A percentile compares a stretch with the other conserved stretches of the same genome.
phyloP scores from a whole-genome alignment of 202 grass and related monocot genomes.

The Setaria viridis region DNA sequence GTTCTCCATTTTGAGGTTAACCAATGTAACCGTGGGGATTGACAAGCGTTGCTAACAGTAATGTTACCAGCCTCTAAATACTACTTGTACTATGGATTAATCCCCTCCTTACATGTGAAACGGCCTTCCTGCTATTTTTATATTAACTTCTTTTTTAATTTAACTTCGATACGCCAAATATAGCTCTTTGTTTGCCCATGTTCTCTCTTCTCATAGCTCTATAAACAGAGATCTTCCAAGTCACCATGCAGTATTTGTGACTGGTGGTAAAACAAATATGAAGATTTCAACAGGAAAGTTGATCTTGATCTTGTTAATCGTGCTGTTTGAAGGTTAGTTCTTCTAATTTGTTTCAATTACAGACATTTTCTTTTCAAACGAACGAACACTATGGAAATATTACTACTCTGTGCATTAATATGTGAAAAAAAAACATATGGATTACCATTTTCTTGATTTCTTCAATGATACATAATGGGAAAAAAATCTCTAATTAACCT shows the following conservation, averaged over 20 bases:
- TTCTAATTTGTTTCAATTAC: not conserved
- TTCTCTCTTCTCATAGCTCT: conserved; percentile 30
- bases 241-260: not conserved
- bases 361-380: not conserved
- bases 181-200: not conserved
- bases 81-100: not conserved
- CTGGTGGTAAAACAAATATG: conserved; percentile 33
- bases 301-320: conserved; percentile 28
- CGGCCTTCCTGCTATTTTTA: conserved; percentile 41
- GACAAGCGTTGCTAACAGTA: not conserved
- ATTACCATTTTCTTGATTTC: not conserved
- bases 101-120: conserved; percentile 19
- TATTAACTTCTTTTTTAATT: not conserved
- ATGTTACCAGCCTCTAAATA: not conserved
- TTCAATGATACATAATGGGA: not conserved
- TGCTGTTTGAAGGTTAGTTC: conserved; percentile 48
- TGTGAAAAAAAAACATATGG: not conserved
- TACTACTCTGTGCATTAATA: not conserved
- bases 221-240: not conserved
- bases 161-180: not conserved
- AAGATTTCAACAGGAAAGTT: conserved; percentile 37
- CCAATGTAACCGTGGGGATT: not conserved
- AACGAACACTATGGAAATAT: not conserved
- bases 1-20: not conserved
- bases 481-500: not conserved